Base-by-base conservation (phyloP, 306 rosid species). In the Trichosanthes truncata region DNA sequence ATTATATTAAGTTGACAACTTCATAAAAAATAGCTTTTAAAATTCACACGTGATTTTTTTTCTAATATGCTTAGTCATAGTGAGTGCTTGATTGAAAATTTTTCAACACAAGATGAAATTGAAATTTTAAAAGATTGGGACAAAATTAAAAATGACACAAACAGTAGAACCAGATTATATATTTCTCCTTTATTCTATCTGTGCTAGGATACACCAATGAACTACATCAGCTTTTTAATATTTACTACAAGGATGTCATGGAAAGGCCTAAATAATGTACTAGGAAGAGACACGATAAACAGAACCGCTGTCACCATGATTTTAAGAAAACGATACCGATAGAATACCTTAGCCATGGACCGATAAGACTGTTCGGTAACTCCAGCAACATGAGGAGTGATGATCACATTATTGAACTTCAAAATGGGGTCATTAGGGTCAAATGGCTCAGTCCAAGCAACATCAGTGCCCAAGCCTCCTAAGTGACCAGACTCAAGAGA, bases 381-480 rank as follows among this genome's bases (percentile, higher is more conserved):
- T 21, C 98, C 97, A 36, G 93, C 98, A 61, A 94, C 85, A 82
- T 94, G 98, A 83, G 98, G 96, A 29, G 98, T 94, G 84, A 89
- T 77, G 81, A 91, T 57, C 82, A 89, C 93, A 82, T 94, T 94
- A 82, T 82, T 82, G 81, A 86, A 87, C 85, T 88, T 85, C 81
- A 92, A 80, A 86, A 94, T 86, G 53, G 82, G 91, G 79, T 91
- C 97, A 35, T 84, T 79, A 17, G 97, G 98, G 65, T 91, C 84
- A 84, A 91, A 87, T 72, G 97, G 98, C 80, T 94, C 98, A 9
- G 84, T 89, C 97, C 98, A 94, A 66, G 97, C 91, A 52, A 94
- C 97, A 80, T 94, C 97, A 56, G 88, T 91, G 66, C 90, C 98
- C 82, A 94, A 83, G 79, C 98, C 97, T 74, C 97, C 97, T 38